Conservation (phyloP, 2,329 filamentous ascomycete species). For the Lachnellula occidentalis region DNA sequence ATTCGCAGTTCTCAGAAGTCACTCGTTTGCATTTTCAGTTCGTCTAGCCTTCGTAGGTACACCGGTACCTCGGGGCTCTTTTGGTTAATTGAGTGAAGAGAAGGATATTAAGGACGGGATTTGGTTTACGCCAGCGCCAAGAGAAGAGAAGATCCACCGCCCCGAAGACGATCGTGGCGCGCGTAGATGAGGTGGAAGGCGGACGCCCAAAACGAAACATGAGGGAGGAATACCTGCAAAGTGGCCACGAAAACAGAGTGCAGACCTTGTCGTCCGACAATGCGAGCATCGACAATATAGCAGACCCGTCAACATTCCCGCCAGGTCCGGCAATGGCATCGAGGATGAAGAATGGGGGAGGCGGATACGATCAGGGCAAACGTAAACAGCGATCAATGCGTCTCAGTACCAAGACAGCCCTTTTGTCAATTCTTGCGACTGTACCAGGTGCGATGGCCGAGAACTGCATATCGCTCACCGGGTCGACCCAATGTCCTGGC, state of each 20-base stretch:
- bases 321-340: constrained; percentile 7
- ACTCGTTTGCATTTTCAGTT: constrained; percentile 23
- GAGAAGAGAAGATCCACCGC: constrained; percentile 17
- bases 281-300: constrained; percentile 13
- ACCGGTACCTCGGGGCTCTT: constrained; percentile 13
- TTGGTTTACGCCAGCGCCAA: constrained; percentile 9
- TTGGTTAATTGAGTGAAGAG: constrained; percentile 12
- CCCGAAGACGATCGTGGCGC: constrained; percentile 8
- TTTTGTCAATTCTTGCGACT: constrained; percentile 28
- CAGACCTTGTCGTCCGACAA: constrained; percentile 11
- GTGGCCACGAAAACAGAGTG: constrained; percentile 12
- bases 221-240: constrained; percentile 19
- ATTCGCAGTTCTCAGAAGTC: constrained; percentile 6
- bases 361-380: constrained; percentile 9
- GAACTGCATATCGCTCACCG: constrained; percentile 59
- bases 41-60: constrained; percentile 6
- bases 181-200: constrained; percentile 19
- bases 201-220: constrained; percentile 21
- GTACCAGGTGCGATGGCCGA: constrained; percentile 28
- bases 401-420: constrained; percentile 20
- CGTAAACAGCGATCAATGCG: constrained; percentile 17
- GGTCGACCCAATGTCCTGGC: constrained; percentile 65
- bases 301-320: constrained; percentile 2
- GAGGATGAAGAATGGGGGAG: background rate
- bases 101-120: background rate